These are phyloP conservation scores for Hebeloma cylindrosporum DNA, from an alignment of 768 basidiomycete genomes.

Conservation along the genomic window DNA sequence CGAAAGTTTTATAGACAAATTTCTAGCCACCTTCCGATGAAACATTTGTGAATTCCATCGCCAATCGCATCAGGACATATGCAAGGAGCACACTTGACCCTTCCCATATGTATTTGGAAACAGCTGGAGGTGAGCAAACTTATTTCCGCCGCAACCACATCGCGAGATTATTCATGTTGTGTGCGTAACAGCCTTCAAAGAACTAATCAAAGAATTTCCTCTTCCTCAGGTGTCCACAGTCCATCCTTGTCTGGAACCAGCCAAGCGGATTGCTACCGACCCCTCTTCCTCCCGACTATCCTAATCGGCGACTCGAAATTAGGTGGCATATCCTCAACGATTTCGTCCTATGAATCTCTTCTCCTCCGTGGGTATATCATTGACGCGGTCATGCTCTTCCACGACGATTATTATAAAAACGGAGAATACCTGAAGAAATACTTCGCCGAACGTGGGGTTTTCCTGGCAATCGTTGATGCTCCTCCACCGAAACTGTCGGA, in stretches of 20 bases:
- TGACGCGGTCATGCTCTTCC: constrained; percentile 81
- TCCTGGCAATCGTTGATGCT: constrained; percentile 49
- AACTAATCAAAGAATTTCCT: constrained; percentile 5
- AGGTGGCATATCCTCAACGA: constrained; percentile 90
- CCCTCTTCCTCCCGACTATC: constrained; percentile 83
- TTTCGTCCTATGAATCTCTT: constrained; percentile 91
- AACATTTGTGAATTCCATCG: constrained; percentile 63
- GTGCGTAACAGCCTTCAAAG: constrained; percentile 1
- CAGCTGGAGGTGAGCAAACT: constrained; percentile 79
- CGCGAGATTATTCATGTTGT: not conserved
- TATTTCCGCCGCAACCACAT: not conserved
- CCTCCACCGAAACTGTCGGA: constrained; percentile 56
- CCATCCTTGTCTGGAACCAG: constrained; percentile 81
- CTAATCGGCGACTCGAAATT: constrained; percentile 87
- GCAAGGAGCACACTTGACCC: constrained; percentile 33
- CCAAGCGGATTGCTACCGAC: constrained; percentile 84
- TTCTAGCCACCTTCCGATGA: constrained; percentile 60
- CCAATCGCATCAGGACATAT: constrained; percentile 57
- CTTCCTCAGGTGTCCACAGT: constrained; percentile 78
- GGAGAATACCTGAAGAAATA: constrained; percentile 78
- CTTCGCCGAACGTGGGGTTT: constrained; percentile 71
- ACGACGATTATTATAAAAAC: constrained; percentile 86
- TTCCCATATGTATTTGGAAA: constrained; percentile 83
- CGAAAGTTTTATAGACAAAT: not conserved
- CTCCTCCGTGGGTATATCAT: constrained; percentile 87